phyloP scores from a whole-genome alignment of 495 filamentous ascomycete genomes.

The Daldinia grandis region DNA sequence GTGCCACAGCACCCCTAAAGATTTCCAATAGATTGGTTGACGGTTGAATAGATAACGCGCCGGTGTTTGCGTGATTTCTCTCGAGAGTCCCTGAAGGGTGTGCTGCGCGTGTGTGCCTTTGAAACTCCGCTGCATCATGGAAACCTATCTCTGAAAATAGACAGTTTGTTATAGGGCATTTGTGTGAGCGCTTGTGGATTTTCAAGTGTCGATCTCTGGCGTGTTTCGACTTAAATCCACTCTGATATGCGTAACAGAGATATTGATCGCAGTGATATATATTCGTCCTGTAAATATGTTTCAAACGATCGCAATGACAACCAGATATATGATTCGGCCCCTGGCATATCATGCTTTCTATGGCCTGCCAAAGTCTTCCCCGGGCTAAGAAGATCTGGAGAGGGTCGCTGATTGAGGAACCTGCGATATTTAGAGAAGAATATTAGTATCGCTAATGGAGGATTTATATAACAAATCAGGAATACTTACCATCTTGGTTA shows the following conservation, averaged over 20 bases:
- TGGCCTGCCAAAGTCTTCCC: conserved; percentile 4
- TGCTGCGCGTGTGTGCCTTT: background rate
- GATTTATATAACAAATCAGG: background rate
- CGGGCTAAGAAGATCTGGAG: conserved; percentile 12
- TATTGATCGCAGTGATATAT: conserved; percentile 26
- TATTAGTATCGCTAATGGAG: background rate
- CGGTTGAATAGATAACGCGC: background rate
- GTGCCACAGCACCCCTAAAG: conserved; percentile 2
- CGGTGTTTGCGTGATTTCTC: background rate
- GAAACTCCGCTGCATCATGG: background rate
- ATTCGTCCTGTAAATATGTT: conserved; percentile 15
- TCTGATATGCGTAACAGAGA: conserved; percentile 22
- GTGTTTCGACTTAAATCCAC: conserved; percentile 5
- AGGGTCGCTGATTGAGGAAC: conserved; percentile 9
- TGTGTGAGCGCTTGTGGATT: conserved; percentile 18
- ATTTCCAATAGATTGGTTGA: background rate
- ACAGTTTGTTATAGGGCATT: conserved; percentile 8
- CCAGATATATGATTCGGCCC: background rate
- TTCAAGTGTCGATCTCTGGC: conserved; percentile 8
- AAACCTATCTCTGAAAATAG: conserved; percentile 27
- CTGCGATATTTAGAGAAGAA: background rate
- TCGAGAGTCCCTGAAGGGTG: background rate
- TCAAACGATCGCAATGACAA: conserved; percentile 4
- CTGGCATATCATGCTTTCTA: conserved; percentile 17
- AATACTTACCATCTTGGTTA: conserved; percentile 14